These are phyloP conservation scores for Stellera chamaejasme DNA, from an alignment of 345 rosid species.

Conservation along the genomic window DNA sequence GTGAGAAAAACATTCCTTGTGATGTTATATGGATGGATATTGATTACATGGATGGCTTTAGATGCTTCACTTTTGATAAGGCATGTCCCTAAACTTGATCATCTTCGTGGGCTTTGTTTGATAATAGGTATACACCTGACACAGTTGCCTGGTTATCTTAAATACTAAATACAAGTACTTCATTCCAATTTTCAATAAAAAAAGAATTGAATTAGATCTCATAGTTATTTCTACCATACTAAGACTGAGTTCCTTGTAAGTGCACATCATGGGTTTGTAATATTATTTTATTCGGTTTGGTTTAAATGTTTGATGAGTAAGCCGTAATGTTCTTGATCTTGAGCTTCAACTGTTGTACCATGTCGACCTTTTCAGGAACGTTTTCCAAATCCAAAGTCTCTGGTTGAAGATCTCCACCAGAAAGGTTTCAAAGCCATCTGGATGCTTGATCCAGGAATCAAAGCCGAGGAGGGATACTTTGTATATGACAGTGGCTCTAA, in stretches of 20 bases:
- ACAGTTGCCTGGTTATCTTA: neutral
- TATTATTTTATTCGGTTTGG: neutral
- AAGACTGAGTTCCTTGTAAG: slow-evolving; percentile 7
- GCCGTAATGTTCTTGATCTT: neutral
- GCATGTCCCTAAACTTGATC: slow-evolving; percentile 24
- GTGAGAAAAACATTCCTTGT: slow-evolving; percentile 77
- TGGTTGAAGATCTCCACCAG: slow-evolving; percentile 50
- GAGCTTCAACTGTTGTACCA: too few relatives aligned
- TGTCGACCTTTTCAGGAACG: slow-evolving; percentile 35
- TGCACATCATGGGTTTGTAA: neutral
- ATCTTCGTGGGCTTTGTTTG: slow-evolving; percentile 4
- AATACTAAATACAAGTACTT: neutral
- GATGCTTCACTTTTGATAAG: slow-evolving; percentile 93
- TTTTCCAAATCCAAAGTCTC: slow-evolving; percentile 57
- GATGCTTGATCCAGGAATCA: slow-evolving; percentile 98
- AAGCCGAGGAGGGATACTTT: slow-evolving; percentile 61
- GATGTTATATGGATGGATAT: slow-evolving; percentile 99
- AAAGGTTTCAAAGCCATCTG: slow-evolving; percentile 82
- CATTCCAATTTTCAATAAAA: neutral
- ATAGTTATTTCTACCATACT: neutral
- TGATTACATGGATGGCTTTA: slow-evolving; percentile 96
- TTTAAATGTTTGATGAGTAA: neutral
- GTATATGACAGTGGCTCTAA: slow-evolving; percentile 60
- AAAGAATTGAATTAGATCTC: slow-evolving; percentile 1
- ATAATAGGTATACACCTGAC: neutral